Evolutionary conservation across 768 basidiomycete genomes (phyloP).

Genomic region (Cyclocybe aegerita): DNA sequence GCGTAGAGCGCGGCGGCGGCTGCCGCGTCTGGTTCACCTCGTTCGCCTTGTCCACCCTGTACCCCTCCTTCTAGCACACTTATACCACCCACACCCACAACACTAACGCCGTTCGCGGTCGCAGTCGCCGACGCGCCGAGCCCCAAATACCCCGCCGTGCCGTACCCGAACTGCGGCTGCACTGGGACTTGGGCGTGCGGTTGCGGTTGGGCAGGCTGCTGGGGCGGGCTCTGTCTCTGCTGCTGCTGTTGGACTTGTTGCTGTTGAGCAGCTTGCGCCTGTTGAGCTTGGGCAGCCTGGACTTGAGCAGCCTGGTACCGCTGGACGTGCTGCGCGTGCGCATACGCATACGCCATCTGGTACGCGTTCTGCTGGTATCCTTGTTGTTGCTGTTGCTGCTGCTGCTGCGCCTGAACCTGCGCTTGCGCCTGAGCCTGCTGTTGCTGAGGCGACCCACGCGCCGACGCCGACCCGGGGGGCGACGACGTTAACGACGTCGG

Average conservation of each 20-base stretch:
- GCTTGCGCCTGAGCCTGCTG: slow-evolving; percentile 19
- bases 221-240: slow-evolving; percentile 8
- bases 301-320: slow-evolving; percentile 11
- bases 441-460: slow-evolving; percentile 31
- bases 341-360: background rate
- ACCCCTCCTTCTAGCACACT: background rate
- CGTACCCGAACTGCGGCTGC: background rate
- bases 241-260: slow-evolving; percentile 19
- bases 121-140: too few species aligned
- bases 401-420: slow-evolving; percentile 9
- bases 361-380: too few species aligned
- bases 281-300: slow-evolving; percentile 17
- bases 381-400: background rate
- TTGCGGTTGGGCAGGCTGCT: slow-evolving; percentile 6
- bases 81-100: slow-evolving; percentile 2
- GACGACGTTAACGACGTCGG: background rate
- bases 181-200: background rate
- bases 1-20: slow-evolving; percentile 5
- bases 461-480: slow-evolving; percentile 5
- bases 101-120: slow-evolving; percentile 4
- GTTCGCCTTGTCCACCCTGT: background rate
- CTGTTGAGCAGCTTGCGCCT: slow-evolving; percentile 21
- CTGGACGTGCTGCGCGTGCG: slow-evolving; percentile 1
- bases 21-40: slow-evolving; percentile 1
- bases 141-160: too few species aligned